Base-by-base conservation (phyloP, 225 moss, liverwort and hornwort species). In the Anthoceros angustus region DNA sequence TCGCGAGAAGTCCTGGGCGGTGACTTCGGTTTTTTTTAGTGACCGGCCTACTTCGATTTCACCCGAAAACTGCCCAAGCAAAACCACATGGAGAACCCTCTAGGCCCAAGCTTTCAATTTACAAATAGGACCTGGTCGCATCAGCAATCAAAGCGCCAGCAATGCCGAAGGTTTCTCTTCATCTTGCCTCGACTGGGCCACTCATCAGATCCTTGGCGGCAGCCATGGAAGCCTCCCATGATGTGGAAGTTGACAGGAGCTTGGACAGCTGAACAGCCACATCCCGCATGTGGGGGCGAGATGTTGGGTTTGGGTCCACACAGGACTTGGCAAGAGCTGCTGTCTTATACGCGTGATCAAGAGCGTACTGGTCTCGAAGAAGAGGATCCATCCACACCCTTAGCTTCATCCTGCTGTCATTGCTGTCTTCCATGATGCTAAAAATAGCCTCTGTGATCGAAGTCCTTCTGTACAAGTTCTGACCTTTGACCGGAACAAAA, bases 331-430 rank as follows among this genome's bases (percentile, higher is more conserved):
- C 90, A 66, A 90, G 67, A 8, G 65, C 74, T 21, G 93, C 93
- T 0, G 83, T 72, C 60, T 73, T 86, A 0, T 83, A 64, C 20
- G 90, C 93, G 25, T 76, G 77, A 42, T 78, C 67, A 10, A 94
- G 72, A n/a, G 93, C 86, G 61, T 84, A 94, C 14, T 40, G 75
- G 21, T 94, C 93, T 41, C 83, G 65, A 9, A 94, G 83, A 60
- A 81, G 25, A 15, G 90, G 90, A 62, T 94, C 93, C 8, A 94
- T 85, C 90, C 90, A 94, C 21, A 73, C 64, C 12, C 93, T 75
- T 10, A 94, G 69, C 62, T 73, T 74, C 16, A 74, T 80, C 26
- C 71, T 94, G 10, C 87, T 81, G 16, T 87, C 81, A 63, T 39
- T 63, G 18, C 23, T 23, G 7, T 90, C 84, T 10, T 67, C 74